Evolutionary conservation across 176 grass and related monocot genomes (phyloP).

Genomic region (Musa beccarii): DNA sequence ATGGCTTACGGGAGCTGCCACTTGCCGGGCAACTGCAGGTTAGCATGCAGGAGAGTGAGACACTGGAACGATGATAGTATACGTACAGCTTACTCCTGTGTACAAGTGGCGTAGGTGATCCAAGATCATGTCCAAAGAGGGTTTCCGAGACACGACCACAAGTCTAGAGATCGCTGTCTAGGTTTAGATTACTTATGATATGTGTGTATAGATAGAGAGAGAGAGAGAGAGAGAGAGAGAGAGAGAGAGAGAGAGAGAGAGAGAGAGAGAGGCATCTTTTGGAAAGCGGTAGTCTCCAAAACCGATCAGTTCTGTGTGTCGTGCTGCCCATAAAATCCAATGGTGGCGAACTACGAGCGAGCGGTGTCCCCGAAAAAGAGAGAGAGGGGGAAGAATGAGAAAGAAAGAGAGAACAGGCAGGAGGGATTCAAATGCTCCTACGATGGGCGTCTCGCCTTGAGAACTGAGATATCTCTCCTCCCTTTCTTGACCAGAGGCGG

Average conservation of each 20-base stretch:
- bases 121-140: conserved; percentile 36
- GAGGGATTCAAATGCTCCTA: background rate
- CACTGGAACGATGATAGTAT: background rate
- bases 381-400: background rate
- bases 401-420: background rate
- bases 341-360: background rate
- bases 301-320: conserved; percentile 5
- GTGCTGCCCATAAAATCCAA: background rate
- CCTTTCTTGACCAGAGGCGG: background rate
- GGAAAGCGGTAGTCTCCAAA: conserved; percentile 54
- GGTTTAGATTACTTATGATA: conserved; percentile 25
- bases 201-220: background rate
- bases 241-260: conserved; percentile 13
- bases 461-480: background rate
- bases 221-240: conserved; percentile 16
- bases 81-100: background rate
- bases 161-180: conserved; percentile 71
- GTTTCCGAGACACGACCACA: conserved; percentile 65
- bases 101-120: background rate
- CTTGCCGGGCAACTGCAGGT: background rate
- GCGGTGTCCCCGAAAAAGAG: conserved; percentile 2
- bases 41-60: background rate
- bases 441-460: background rate
- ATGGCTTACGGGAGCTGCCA: background rate
- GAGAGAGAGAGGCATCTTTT: conserved; percentile 40